Evolutionary conservation across 768 basidiomycete species (phyloP), one percentile per base, ranked within the genome.

Genomic region (Chalciporus sphaerocephalus): DNA sequence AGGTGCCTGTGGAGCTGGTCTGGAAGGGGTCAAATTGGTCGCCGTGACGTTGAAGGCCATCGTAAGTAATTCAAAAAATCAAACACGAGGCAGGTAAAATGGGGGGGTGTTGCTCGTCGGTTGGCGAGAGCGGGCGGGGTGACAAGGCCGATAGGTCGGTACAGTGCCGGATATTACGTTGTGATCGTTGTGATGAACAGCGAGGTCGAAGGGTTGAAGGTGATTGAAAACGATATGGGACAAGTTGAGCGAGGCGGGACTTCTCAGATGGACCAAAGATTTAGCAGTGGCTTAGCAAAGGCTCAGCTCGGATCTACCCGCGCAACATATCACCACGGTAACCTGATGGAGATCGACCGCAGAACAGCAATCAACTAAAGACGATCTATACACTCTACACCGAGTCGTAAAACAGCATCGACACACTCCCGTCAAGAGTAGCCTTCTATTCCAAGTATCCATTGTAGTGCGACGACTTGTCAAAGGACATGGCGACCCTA

Each of bases 1-100:
- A 2, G 87, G 87, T 3, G 80, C 84, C 42, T 78, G 80, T 12
- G 88, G 88, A 5, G 87, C 87, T 42, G 89, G 87, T 32, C 88
- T 76, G 28, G 84, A 80, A 42, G 88, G 88, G 1, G 84, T 88
- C 49, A 90, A 69, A 42, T 84, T 85, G 33, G 77, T 66, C 17
- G 80, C 60, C 34, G 76, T 62, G 47, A 76, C 68, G 52, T 74
- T 72, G 62, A 69, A 78, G 39, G 76, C 69, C 75, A 78, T 77
- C 20, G 55, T 52, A 32, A 50, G 49, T n/a, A n/a, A 48, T 54
- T 21, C 48, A 40, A 45, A 32, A 38, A 57, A 50, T 17, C 48
- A 45, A 51, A 40, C 52, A 45, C 52, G 53, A 51, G 55, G 53
- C 28, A 22, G 18, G 32, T 12, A 18, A 13, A 24, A 5, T 23